These are phyloP conservation scores for Pythium chondricola DNA, from an alignment of 352 stramenopile species.

Conservation along the genomic window DNA sequence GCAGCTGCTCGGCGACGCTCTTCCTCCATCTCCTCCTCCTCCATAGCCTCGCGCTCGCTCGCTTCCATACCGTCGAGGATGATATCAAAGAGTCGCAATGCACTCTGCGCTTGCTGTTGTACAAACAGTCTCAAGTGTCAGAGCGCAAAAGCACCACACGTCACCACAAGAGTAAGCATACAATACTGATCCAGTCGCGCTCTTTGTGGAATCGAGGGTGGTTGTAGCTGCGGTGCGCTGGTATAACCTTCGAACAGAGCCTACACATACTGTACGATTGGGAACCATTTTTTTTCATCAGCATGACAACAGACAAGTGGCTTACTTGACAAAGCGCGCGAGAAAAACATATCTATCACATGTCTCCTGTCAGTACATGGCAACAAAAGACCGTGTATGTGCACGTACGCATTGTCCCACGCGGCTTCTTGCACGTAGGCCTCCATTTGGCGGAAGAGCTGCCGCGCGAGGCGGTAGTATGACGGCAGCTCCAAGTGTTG, in stretches of 20 bases:
- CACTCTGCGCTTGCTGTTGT: constrained; percentile 54
- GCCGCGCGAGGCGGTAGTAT: constrained; percentile 67
- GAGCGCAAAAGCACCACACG: not conserved
- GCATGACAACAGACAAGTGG: not conserved
- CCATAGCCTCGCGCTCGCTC: constrained; percentile 51
- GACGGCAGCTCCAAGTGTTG: constrained; percentile 53
- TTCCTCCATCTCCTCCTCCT: constrained; percentile 37
- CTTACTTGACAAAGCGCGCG: constrained; percentile 77
- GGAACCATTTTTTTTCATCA: not conserved
- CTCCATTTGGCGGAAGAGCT: constrained; percentile 73
- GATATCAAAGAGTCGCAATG: constrained; percentile 56
- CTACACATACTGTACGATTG: constrained; percentile 16
- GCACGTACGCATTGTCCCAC: constrained; percentile 70
- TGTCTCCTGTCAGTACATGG: not conserved
- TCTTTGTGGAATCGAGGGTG: constrained; percentile 48
- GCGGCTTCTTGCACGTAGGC: constrained; percentile 49
- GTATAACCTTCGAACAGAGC: constrained; percentile 66
- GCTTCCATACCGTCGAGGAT: constrained; percentile 79
- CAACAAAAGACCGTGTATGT: not conserved
- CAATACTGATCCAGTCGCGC: constrained; percentile 53
- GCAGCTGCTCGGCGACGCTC: constrained; percentile 4
- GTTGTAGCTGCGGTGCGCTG: constrained; percentile 56
- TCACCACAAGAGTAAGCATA: constrained; percentile 17
- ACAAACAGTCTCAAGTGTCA: not conserved
- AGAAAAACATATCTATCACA: constrained; percentile 72